Conservation (phyloP, 768 basidiomycete species). For the Boletus huronensis region DNA sequence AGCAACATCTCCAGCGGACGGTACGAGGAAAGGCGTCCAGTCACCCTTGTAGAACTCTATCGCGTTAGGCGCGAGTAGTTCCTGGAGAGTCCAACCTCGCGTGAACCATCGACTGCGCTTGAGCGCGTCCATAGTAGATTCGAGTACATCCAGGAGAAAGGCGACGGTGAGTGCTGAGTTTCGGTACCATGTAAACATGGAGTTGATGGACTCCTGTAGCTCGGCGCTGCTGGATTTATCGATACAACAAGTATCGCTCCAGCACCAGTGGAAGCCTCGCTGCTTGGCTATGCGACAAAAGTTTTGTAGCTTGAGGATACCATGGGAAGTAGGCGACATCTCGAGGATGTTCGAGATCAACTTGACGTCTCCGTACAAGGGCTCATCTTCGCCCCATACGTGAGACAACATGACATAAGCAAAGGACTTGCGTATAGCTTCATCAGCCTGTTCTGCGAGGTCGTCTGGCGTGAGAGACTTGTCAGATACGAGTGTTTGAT, state of each 20-base stretch:
- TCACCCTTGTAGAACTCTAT: conserved; percentile 26
- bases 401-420: conserved; percentile 29
- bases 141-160: conserved; percentile 24
- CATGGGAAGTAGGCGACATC: conserved; percentile 15
- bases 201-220: conserved; percentile 30
- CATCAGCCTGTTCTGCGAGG: conserved; percentile 13
- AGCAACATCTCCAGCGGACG: not conserved
- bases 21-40: conserved; percentile 20
- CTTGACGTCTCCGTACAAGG: conserved; percentile 19
- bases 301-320: conserved; percentile 19
- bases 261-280: conserved; percentile 23
- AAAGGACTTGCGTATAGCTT: conserved; percentile 20
- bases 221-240: conserved; percentile 30
- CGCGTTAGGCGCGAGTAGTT: conserved; percentile 24
- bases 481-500: conserved; percentile 11
- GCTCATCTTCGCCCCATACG: conserved; percentile 28
- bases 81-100: conserved; percentile 30
- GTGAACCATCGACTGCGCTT: conserved; percentile 24
- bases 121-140: conserved; percentile 11
- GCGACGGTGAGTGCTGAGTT: conserved; percentile 30
- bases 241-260: conserved; percentile 33
- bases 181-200: conserved; percentile 34
- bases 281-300: conserved; percentile 21
- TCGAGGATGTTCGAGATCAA: conserved; percentile 13
- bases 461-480: conserved; percentile 2